Percentiles rank a stretch among this genome's conserved stretches.
These are phyloP conservation scores for Plantago major DNA, from an alignment of 257 asterid species.

Conservation along the genomic window DNA sequence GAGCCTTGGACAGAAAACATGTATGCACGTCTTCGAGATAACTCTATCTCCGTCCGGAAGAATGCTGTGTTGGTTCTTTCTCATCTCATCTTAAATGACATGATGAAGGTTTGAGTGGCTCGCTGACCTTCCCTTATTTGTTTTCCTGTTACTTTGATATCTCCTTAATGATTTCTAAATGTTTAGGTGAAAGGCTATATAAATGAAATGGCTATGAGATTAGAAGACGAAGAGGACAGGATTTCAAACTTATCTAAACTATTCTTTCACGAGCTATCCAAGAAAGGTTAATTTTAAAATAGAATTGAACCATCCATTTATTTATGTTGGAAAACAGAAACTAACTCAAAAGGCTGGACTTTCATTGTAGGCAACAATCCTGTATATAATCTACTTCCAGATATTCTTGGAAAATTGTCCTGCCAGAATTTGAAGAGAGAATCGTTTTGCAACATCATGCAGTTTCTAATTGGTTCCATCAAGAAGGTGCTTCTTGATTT, in stretches of 20 bases:
- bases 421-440: slow-evolving; percentile 69
- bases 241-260: slow-evolving; percentile 81
- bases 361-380: slow-evolving; percentile 81
- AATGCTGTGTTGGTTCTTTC: slow-evolving; percentile 95
- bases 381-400: slow-evolving; percentile 91
- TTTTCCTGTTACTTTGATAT: background rate
- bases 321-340: slow-evolving; percentile 7
- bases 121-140: slow-evolving; percentile 13
- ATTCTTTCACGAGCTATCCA: slow-evolving; percentile 87
- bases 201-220: slow-evolving; percentile 81
- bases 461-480: slow-evolving; percentile 78
- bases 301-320: background rate
- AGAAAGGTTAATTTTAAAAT: slow-evolving; percentile 57
- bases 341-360: slow-evolving; percentile 20
- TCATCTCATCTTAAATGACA: slow-evolving; percentile 91
- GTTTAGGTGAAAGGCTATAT: slow-evolving; percentile 89
- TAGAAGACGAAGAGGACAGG: slow-evolving; percentile 91
- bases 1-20: slow-evolving; percentile 99
- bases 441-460: slow-evolving; percentile 94
- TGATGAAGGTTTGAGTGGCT: slow-evolving; percentile 81
- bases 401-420: slow-evolving; percentile 84
- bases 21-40: slow-evolving; percentile 90
- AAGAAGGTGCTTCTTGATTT: slow-evolving; percentile 59
- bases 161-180: slow-evolving; percentile 9
- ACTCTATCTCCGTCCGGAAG: slow-evolving; percentile 73